Evolutionary conservation across 441 rosid genomes (phyloP), one percentile per base, ranked within the genome.

Genomic region (Caryocar brasiliense): DNA sequence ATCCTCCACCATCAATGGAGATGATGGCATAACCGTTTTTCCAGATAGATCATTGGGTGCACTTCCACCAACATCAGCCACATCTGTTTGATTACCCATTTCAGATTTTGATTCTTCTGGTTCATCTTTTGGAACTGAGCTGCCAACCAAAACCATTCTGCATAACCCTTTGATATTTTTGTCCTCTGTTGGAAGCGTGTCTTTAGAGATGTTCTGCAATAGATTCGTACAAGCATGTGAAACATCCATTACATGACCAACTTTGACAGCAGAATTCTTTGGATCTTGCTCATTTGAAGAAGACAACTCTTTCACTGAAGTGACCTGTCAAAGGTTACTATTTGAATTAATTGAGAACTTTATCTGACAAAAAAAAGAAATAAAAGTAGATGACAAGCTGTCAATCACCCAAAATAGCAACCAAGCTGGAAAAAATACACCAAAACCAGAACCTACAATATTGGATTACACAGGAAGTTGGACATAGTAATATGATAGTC

Each of bases 201-300:
- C 22, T 39, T 25, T 25, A 9, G 40, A 14, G 39, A 30, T 13
- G 29, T 29, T 47, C 15, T 30, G 47, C 23, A 3, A 20, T 15
- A 11, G 3, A 39, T 0, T 3, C 21, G 7, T 22, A 11, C 22
- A 42, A 30, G 32, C 19, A 42, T 18, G 35, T 10, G 33, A 26
- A 14, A 14, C 18, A 38, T 20, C 21, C 7, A 24, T 41, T 23
- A 33, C 18, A 34, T 26, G 23, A 14, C 10, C 7, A 1, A 13
- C 33, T 30, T 41, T 47, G 29, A 21, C 30, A 6, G 39, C 13
- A 17, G 21, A 20, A 41, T 21, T 28, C 11, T 8, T 40, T 17
- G 12, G 12, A 38, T 18, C 48, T 53, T 40, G 37, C 48, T 27
- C 38, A 28, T 14, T 9, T 27, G 58, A 42, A 54, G n/a, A n/a